Conservation (phyloP, 83 land plant genomes). For the Thuja plicata region DNA sequence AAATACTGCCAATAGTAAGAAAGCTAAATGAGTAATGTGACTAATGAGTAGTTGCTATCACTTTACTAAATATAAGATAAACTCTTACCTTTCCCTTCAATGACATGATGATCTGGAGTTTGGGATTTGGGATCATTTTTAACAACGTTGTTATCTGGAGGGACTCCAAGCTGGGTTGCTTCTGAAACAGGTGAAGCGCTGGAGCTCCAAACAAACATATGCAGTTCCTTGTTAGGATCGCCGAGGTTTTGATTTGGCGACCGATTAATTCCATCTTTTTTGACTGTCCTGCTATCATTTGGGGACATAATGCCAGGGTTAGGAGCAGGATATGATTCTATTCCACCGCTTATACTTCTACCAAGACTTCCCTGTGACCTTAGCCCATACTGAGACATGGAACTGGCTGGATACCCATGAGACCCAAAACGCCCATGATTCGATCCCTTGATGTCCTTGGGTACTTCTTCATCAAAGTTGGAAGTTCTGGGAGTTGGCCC, state of each 20-base stretch:
- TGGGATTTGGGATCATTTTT: not conserved
- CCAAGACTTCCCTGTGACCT: constrained; percentile 18
- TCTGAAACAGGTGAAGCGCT: constrained; percentile 64
- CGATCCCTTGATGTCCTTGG: constrained; percentile 21
- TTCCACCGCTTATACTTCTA: constrained; percentile 47
- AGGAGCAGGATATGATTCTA: constrained; percentile 40
- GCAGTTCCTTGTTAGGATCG: constrained; percentile 41
- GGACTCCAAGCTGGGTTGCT: constrained; percentile 21
- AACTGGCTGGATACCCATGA: not conserved
- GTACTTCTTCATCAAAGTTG: constrained; percentile 44
- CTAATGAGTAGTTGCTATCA: not conserved
- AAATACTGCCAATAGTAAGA: not conserved
- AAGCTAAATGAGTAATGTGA: not conserved
- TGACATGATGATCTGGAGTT: not conserved
- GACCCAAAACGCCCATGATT: constrained; percentile 2
- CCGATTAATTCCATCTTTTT: not conserved
- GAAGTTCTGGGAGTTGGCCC: constrained; percentile 54
- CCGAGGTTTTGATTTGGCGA: not conserved
- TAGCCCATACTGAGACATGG: not conserved
- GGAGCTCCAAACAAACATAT: constrained; percentile 83
- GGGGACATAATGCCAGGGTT: constrained; percentile 33
- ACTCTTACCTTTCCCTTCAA: constrained; percentile 6
- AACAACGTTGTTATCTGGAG: not conserved
- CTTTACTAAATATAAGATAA: not conserved
- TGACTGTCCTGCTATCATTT: constrained; percentile 22